These are phyloP conservation scores for Acanthamoeba castellanii DNA, from an alignment of 208 protist genomes.

Conservation along the genomic window DNA sequence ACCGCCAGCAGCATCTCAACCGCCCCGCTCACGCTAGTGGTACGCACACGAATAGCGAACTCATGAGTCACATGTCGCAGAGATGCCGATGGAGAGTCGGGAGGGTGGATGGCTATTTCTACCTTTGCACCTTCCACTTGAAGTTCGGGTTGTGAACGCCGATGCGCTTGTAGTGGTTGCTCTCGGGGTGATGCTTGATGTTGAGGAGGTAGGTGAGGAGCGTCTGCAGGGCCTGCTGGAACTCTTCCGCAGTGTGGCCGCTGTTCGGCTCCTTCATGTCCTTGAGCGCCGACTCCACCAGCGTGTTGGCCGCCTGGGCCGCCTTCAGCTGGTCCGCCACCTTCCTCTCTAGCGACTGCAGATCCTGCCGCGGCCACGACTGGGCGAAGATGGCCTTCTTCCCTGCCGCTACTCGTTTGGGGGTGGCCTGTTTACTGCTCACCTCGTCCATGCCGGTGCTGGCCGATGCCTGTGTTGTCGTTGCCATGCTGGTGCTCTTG, in stretches of 20 bases:
- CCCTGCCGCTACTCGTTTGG: neutral
- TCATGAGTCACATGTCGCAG: neutral
- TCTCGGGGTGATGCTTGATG: constrained; percentile 53
- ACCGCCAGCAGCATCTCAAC: constrained; percentile 8
- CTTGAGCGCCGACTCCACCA: constrained; percentile 28
- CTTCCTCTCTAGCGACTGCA: neutral
- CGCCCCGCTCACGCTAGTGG: neutral
- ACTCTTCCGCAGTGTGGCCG: constrained; percentile 54
- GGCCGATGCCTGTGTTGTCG: neutral
- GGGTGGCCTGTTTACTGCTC: neutral
- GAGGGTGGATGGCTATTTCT: neutral
- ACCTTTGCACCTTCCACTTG: constrained; percentile 71
- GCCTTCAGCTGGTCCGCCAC: constrained; percentile 8
- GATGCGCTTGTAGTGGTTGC: constrained; percentile 2
- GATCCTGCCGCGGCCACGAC: constrained; percentile 37
- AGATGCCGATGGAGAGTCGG: neutral
- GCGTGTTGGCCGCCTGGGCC: neutral
- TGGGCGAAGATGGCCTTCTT: neutral
- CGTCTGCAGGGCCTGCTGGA: constrained; percentile 62
- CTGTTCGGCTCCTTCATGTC: neutral
- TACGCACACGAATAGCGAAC: neutral
- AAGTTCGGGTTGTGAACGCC: constrained; percentile 57
- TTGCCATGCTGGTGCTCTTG: neutral
- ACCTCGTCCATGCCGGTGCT: neutral
- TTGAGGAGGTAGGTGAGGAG: constrained; percentile 55